phyloP scores from a whole-genome alignment of 1,284 basidiomycete species.

The Phellopilus nigrolimitatus region DNA sequence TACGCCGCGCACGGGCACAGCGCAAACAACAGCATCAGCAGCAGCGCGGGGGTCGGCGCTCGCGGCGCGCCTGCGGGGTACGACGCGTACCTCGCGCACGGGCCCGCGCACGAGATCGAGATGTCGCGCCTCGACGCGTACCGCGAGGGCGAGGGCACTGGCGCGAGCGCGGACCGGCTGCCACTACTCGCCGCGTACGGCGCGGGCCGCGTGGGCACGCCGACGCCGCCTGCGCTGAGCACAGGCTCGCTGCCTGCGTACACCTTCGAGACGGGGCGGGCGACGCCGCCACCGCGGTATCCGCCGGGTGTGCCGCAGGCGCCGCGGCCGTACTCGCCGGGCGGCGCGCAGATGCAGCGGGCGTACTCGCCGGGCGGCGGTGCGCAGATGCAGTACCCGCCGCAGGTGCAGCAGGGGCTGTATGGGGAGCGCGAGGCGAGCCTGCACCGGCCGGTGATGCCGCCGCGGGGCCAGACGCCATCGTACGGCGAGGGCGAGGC shows the following conservation, averaged over 20 bases:
- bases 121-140: constrained; percentile 48
- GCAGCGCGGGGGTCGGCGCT: no score
- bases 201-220: constrained; percentile 2
- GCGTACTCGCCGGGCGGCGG: no score
- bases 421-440: constrained; percentile 29
- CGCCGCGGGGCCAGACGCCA: constrained; percentile 19
- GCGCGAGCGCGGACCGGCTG: constrained; percentile 44
- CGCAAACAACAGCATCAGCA: neutral
- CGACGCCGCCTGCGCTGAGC: constrained; percentile 8
- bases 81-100: constrained; percentile 50
- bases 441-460: constrained; percentile 27
- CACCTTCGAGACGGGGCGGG: constrained; percentile 5
- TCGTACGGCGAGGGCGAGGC: neutral
- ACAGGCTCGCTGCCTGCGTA: constrained; percentile 11
- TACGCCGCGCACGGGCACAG: constrained; percentile 27
- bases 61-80: constrained; percentile 38
- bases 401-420: constrained; percentile 10
- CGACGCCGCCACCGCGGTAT: constrained; percentile 2
- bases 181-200: constrained; percentile 42
- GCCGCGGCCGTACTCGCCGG: constrained; percentile 18
- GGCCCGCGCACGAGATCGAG: constrained; percentile 47
- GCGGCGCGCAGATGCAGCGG: no score
- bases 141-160: no score
- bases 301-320: constrained; percentile 20
- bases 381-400: constrained; percentile 20